Evolutionary conservation across 352 stramenopile species (phyloP).

Genomic region (Phytopythium kandeliae): DNA sequence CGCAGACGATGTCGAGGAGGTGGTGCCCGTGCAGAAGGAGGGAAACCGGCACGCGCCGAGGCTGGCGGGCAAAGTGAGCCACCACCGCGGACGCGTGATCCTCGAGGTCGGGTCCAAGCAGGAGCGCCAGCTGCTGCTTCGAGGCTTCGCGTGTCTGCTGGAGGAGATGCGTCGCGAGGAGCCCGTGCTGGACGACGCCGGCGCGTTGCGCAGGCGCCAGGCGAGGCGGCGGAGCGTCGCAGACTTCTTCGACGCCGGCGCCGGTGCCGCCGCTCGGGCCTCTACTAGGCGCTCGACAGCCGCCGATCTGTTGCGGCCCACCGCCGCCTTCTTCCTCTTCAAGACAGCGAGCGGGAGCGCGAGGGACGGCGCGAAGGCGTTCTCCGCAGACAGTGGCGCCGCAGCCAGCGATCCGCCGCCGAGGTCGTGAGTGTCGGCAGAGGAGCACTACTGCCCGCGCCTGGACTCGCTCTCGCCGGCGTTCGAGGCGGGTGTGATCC

Average conservation of each 20-base stretch:
- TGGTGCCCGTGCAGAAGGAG: conserved; percentile 44
- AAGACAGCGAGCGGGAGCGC: not conserved
- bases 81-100: conserved; percentile 54
- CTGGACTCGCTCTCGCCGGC: conserved; percentile 30
- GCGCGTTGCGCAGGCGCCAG: conserved; percentile 38
- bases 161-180: conserved; percentile 37
- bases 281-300: not conserved
- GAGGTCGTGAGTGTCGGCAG: conserved; percentile 12
- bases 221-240: conserved; percentile 42
- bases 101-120: conserved; percentile 53
- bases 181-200: conserved; percentile 33
- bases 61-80: conserved; percentile 60
- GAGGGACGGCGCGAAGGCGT: not conserved
- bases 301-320: not conserved
- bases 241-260: conserved; percentile 34
- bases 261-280: not conserved
- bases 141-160: conserved; percentile 48
- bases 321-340: not conserved
- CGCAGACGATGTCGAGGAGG: conserved; percentile 56
- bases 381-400: not conserved
- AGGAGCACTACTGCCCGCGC: conserved; percentile 58
- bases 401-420: not conserved
- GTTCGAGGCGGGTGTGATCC: conserved; percentile 4
- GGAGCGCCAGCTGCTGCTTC: conserved; percentile 52
- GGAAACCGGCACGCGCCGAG: conserved; percentile 39